Conservation (phyloP, 495 filamentous ascomycete genomes). For the Evernia prunastri region DNA sequence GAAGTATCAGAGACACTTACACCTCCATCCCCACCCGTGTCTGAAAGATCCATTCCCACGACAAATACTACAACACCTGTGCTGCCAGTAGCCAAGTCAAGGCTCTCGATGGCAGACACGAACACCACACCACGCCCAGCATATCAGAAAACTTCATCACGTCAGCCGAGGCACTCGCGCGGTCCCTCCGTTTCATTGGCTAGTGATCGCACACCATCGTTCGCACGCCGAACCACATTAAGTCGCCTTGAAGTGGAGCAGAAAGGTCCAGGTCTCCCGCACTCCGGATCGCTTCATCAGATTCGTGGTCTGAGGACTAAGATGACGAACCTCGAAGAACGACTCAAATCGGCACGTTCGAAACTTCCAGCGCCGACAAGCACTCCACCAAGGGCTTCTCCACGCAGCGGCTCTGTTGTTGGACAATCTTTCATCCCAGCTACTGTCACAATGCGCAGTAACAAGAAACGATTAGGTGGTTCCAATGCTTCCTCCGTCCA, state of each 20-base stretch:
- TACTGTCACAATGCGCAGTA: conserved; percentile 69
- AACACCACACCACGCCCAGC: conserved; percentile 45
- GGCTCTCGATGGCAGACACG: conserved; percentile 38
- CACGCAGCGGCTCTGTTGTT: conserved; percentile 51
- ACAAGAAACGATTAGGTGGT: conserved; percentile 58
- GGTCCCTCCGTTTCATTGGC: conserved; percentile 47
- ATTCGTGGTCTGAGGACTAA: conserved; percentile 89
- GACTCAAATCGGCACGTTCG: conserved; percentile 87
- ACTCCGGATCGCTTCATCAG: conserved; percentile 83
- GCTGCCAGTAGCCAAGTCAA: conserved; percentile 32
- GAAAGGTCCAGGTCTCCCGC: conserved; percentile 47
- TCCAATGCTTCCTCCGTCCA: conserved; percentile 52
- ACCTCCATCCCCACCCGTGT: conserved; percentile 59
- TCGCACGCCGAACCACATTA: conserved; percentile 36
- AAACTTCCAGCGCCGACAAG: conserved; percentile 76
- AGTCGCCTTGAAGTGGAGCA: conserved; percentile 31
- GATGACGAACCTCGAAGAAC: conserved; percentile 90
- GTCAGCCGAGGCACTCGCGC: conserved; percentile 42
- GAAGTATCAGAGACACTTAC: conserved; percentile 72
- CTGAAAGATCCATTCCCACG: conserved; percentile 42
- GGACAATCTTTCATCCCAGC: conserved; percentile 57
- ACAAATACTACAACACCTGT: conserved; percentile 37
- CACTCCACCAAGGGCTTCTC: conserved; percentile 77
- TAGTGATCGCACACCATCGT: conserved; percentile 38
- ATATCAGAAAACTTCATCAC: conserved; percentile 27